A percentile compares a stretch with the other conserved stretches of the same genome.
Evolutionary conservation across 176 grass and related monocot genomes (phyloP).

Genomic region (Juncus inflexus): DNA sequence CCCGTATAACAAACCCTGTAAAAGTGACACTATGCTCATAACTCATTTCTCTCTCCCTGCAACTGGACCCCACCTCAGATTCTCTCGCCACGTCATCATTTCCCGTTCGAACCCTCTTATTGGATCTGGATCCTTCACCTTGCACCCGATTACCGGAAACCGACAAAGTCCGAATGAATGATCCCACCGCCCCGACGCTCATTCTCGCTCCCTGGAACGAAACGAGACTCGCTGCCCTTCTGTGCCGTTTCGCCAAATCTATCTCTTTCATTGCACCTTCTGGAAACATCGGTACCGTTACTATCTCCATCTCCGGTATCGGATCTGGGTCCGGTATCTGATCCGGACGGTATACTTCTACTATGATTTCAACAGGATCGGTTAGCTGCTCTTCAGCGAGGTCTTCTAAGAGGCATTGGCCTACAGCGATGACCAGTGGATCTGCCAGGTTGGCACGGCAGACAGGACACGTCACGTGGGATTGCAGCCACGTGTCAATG

Average conservation of each 20-base stretch:
- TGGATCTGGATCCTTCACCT: slow-evolving; percentile 30
- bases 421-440: slow-evolving; percentile 39
- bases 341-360: slow-evolving; percentile 12
- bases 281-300: slow-evolving; percentile 9
- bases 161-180: slow-evolving; percentile 54
- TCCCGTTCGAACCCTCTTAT: slow-evolving; percentile 16
- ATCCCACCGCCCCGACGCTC: slow-evolving; percentile 29
- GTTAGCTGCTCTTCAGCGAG: slow-evolving; percentile 17
- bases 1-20: slow-evolving; percentile 55
- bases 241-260: slow-evolving; percentile 39
- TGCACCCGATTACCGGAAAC: slow-evolving; percentile 15
- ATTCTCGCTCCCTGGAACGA: slow-evolving; percentile 17
- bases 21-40: slow-evolving; percentile 55
- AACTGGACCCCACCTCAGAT: background rate
- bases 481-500: slow-evolving; percentile 66
- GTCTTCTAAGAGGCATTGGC: slow-evolving; percentile 32
- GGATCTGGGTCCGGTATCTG: slow-evolving; percentile 15
- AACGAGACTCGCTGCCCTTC: slow-evolving; percentile 44
- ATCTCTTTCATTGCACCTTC: slow-evolving; percentile 48
- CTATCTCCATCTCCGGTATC: background rate
- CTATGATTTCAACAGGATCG: slow-evolving; percentile 14
- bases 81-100: slow-evolving; percentile 23
- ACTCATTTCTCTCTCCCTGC: slow-evolving; percentile 29
- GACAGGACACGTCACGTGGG: slow-evolving; percentile 76
- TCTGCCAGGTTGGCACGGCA: slow-evolving; percentile 80